Evolutionary conservation across 2,329 filamentous ascomycete species (phyloP), one percentile per base, ranked within the genome.

Genomic region (Orbilia oligospora): DNA sequence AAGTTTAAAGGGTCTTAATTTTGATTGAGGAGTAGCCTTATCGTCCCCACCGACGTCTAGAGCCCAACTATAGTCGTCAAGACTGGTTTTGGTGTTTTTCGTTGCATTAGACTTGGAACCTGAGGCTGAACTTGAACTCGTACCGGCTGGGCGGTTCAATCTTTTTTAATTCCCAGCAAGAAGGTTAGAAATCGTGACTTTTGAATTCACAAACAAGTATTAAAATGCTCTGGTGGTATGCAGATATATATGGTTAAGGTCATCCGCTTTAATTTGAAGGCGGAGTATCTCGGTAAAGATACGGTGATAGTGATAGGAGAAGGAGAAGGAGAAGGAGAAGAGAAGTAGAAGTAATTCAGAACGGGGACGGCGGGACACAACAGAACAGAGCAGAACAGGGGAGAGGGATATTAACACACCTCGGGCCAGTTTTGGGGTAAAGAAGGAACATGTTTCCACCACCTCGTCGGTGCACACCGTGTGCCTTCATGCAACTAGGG

Each of bases 41-140:
- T 27, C 38, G 24, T 61, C 67, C 70, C 12, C 30, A n/a, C n/a
- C n/a, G n/a, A n/a, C n/a, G 49, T 73, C 56, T 36, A 70, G 3
- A 8, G 71, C 64, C 71, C 71, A 69, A 18, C 55, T 58, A 27
- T 51, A 38, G 12, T 36, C 24, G 56, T 49, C 36, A 48, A 65
- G 5, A 27, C 33, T 65, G 20, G 46, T 63, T 2, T 14, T 14
- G 46, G 33, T 76, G 12, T 24, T 63, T 30, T 55, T 38, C 22
- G 64, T 51, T n/a, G 41, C 55, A 36, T 46, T 66, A 6, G 71
- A 69, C 16, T 41, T 56, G n/a, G 33, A 55, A 55, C 46, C 49
- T 18, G 65, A 63, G 65, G 64, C 20, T 65, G 72, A 55, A 49
- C 20, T 61, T 30, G 64, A 63, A 53, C 49, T 61, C 33, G 33